Base-by-base conservation (phyloP, 371 early-diverging fungal species). In the Phascolomyces articulosus region DNA sequence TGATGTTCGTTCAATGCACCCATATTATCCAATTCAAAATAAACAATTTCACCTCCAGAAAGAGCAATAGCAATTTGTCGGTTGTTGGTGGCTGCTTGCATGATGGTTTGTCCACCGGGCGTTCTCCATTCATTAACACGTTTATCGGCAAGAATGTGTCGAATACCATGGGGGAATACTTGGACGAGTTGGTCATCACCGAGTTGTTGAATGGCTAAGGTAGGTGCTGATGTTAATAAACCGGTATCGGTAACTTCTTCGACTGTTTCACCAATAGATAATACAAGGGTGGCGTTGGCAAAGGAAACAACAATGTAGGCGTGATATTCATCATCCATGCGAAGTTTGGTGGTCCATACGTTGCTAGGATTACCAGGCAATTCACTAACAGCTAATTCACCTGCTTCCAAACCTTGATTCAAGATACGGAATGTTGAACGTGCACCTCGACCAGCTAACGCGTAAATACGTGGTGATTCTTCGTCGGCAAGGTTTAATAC, bases 91-190 rank as follows among this genome's bases (percentile, higher is more conserved):
- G 95, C 89, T 0, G 96, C 96, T 8, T 86, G 77, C 1, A 87
- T 73, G 59, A 98, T 92, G 2, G 75, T 64, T 62, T 83, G 79
- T 47, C 87, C 90, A 23, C 85, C 84, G 4, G 98, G 97, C 13
- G 95, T 86, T 58, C 86, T 86, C 99, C 99, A 99, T 75, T 97
- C 98, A 66, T 90, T 94, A 0, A 96, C 94, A 20, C 96, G 93
- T 3, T 87, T 81, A 71, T 96, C 96, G 9, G 91, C 77, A 24
- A 87, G 85, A 57, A 96, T 95, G 69, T 95, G 95, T 27, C 97
- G 88, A 57, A 97, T 91, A 20, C 96, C 96, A 26, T 89, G 86
- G 18, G 97, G 93, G 64, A 86, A 81, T 6, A 95, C 88, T 75
- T 99, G 99, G 48, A 98, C 85, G n/a, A 98, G 64, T 0, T 93